Conservation (phyloP, 306 rosid species). For the Malus asiatica region DNA sequence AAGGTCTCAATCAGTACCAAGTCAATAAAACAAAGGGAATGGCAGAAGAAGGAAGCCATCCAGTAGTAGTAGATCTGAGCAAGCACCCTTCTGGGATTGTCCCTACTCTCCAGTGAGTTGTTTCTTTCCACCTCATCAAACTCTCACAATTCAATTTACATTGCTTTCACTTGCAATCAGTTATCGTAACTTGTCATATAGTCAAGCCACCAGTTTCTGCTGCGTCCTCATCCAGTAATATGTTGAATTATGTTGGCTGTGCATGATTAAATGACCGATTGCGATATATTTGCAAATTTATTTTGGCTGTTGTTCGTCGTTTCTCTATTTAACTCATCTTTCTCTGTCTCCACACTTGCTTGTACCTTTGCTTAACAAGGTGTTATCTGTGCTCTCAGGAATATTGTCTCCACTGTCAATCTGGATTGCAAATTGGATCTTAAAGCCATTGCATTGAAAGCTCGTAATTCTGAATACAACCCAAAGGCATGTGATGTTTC, state of each 20-base stretch:
- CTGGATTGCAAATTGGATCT: constrained; percentile 94
- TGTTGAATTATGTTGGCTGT: background rate
- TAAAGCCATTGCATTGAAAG: constrained; percentile 80
- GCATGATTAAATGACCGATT: background rate
- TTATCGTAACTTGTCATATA: background rate
- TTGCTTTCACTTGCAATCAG: background rate
- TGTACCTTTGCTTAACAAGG: background rate
- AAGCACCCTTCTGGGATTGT: constrained; percentile 94
- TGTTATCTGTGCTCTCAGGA: constrained; percentile 36
- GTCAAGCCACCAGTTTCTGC: background rate
- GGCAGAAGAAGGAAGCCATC: constrained; percentile 96
- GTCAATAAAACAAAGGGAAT: constrained; percentile 22
- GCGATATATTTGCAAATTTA: background rate
- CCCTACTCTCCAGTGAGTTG: constrained; percentile 93
- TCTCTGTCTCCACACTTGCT: background rate
- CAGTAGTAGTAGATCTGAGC: constrained; percentile 69
- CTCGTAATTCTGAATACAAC: constrained; percentile 96
- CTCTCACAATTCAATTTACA: background rate
- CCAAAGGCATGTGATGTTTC: constrained; percentile 59
- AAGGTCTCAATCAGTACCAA: background rate
- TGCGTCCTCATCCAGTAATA: background rate
- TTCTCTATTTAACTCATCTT: background rate
- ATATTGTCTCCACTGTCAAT: constrained; percentile 90
- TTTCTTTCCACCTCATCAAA: background rate
- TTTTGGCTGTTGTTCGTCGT: background rate